These are phyloP conservation scores for Fraxinus velutina DNA, from an alignment of 305 asterid species.

Conservation along the genomic window DNA sequence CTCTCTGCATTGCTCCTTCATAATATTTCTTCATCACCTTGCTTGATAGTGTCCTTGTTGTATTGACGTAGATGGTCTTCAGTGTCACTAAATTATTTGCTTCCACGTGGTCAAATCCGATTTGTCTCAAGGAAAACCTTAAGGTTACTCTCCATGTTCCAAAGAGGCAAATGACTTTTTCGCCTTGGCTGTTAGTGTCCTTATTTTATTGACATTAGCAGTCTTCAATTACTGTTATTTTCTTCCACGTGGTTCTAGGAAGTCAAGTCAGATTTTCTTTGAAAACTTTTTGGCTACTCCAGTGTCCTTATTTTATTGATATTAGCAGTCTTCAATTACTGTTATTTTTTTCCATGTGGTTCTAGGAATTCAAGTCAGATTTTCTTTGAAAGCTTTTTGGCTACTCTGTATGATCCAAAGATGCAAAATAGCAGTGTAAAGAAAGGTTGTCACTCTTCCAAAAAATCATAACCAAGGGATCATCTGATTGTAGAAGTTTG, in stretches of 20 bases:
- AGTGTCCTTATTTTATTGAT: neutral
- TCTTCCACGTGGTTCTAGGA: neutral
- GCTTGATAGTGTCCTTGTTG: conserved; percentile 2
- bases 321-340: neutral
- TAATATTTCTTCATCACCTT: conserved; percentile 1
- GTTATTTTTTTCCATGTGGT: neutral
- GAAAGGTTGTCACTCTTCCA: neutral
- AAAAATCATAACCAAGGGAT: neutral
- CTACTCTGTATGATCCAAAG: neutral
- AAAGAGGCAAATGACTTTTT: neutral
- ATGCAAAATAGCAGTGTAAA: neutral
- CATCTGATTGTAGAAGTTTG: neutral
- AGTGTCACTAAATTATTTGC: neutral
- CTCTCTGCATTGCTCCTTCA: conserved; percentile 4
- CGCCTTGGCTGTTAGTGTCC: neutral
- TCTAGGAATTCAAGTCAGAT: neutral
- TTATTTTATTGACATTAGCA: neutral
- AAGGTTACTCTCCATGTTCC: neutral
- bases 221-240: neutral
- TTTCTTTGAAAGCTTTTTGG: neutral
- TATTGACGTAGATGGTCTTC: neutral
- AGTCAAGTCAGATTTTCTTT: neutral
- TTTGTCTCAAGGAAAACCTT: neutral
- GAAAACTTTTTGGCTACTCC: neutral
- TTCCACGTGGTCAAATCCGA: neutral